Conservation (phyloP, 108 stramenopile genomes). For the Pinguiococcus pyrenoidosus region DNA sequence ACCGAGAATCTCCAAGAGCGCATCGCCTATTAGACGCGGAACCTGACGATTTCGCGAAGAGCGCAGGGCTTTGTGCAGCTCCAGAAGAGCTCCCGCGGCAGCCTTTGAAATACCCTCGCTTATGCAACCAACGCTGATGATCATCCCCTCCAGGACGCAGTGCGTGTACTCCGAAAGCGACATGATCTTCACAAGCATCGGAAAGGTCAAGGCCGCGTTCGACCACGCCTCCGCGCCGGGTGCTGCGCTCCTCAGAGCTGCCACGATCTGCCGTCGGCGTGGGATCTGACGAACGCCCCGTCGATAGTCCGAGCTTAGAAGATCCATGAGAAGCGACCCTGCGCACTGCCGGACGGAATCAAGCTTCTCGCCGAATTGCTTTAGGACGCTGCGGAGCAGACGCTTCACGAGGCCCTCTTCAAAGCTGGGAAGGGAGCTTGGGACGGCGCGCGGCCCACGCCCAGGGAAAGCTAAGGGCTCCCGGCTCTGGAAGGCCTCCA, state of each 20-base stretch:
- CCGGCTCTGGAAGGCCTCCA: neutral
- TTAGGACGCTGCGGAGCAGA: constrained; percentile 42
- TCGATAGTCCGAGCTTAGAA: constrained; percentile 29
- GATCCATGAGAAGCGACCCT: constrained; percentile 52
- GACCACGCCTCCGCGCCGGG: constrained; percentile 34
- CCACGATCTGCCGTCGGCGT: constrained; percentile 16
- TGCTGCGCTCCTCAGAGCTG: constrained; percentile 13
- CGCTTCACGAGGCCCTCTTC: constrained; percentile 9
- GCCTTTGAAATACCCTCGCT: constrained; percentile 72
- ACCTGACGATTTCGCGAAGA: constrained; percentile 1
- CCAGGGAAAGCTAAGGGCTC: neutral
- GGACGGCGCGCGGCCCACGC: neutral
- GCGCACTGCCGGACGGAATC: constrained; percentile 67
- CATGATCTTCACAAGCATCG: constrained; percentile 49
- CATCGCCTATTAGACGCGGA: neutral
- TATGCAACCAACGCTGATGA: constrained; percentile 80
- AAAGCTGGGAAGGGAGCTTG: neutral
- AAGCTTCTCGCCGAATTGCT: constrained; percentile 80
- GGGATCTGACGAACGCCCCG: constrained; percentile 45
- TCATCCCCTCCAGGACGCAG: constrained; percentile 54
- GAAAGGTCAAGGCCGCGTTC: constrained; percentile 47
- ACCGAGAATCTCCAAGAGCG: constrained; percentile 5
- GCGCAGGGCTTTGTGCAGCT: constrained; percentile 3
- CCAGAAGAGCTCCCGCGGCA: constrained; percentile 49
- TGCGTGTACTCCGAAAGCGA: constrained; percentile 54